Percentiles rank a stretch among this genome's conserved stretches.
phyloP scores from a whole-genome alignment of 164 flowering plant genomes.

The Sextonia rubra region DNA sequence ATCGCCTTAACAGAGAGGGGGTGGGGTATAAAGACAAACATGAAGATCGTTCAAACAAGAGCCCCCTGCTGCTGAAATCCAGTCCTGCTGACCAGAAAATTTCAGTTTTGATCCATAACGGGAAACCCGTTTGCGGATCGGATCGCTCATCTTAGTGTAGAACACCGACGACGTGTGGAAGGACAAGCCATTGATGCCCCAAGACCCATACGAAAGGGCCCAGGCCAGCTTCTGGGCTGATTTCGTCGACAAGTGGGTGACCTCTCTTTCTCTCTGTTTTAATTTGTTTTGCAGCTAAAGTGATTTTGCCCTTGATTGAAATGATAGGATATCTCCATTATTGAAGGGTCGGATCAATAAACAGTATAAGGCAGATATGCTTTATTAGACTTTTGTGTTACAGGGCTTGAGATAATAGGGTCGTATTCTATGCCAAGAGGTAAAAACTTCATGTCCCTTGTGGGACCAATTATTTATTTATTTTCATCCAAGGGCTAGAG shows the following conservation, averaged over 20 bases:
- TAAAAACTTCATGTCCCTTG: no score
- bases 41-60: neutral
- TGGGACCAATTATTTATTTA: no score
- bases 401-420: no score
- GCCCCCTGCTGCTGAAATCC: conserved; percentile 10
- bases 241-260: conserved; percentile 11
- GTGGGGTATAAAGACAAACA: conserved; percentile 3
- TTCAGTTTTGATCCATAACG: conserved; percentile 16
- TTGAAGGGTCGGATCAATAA: no score
- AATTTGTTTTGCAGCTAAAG: neutral
- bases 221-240: conserved; percentile 16
- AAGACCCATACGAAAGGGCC: conserved; percentile 9
- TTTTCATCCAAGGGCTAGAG: no score
- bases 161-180: conserved; percentile 18
- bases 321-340: neutral
- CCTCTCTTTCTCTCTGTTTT: neutral
- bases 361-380: no score
- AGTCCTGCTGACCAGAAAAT: conserved; percentile 14
- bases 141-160: conserved; percentile 15
- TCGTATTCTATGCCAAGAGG: no score
- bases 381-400: no score
- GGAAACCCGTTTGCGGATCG: conserved; percentile 14
- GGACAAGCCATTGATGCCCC: conserved; percentile 7
- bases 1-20: conserved; percentile 27
- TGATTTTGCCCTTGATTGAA: no score